Base-by-base conservation (phyloP, 129 eudicot species). In the Centaurea solstitialis region DNA sequence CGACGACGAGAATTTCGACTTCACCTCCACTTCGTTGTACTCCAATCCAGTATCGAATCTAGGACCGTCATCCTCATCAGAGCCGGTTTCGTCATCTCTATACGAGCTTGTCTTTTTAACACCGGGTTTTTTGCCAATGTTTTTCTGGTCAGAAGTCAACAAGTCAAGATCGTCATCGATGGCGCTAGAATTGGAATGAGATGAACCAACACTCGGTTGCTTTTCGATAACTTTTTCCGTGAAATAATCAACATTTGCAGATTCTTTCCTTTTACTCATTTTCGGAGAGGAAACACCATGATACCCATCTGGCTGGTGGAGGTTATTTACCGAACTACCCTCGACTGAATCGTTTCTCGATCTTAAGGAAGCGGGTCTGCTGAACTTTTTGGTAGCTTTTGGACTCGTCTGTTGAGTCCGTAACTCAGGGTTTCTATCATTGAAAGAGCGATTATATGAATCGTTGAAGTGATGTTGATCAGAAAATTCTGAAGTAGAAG, bases 11-110 rank as follows among this genome's bases (percentile, higher is more conserved):
- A 80, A 70, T 84, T 85, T 78, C 12, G 76, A 80, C 70, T 86
- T 81, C 4, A 82, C 84, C 13, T 81, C 91, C 22, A 15, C 86
- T 37, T 87, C 97, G 84, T 87, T 91, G 61, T 83, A 87, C 30
- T 74, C 74, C n/a, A 87, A 87, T 75, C 86, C 89, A 23, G 9
- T 35, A 78, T 80, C 88, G n/a, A 80, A 84, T 72, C 73, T 79
- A 67, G 76, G 76, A 39, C 82, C 84, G 7, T 76, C 89, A 77
- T 68, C 89, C 6, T 81, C 87, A 62, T 90, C 97, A 78, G 83
- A 92, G 40, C 81, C 83, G 13, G 70, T 84, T 69, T 76, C 82
- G 87, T 87, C 81, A 39, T 76, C 66, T 74, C 43, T 83, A 79
- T 77, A 74, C 12, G 82, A 41, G 77, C 76, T 80, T 11, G 73